phyloP scores from a whole-genome alignment of 352 stramenopile genomes.

The Phytophthora sp. region DNA sequence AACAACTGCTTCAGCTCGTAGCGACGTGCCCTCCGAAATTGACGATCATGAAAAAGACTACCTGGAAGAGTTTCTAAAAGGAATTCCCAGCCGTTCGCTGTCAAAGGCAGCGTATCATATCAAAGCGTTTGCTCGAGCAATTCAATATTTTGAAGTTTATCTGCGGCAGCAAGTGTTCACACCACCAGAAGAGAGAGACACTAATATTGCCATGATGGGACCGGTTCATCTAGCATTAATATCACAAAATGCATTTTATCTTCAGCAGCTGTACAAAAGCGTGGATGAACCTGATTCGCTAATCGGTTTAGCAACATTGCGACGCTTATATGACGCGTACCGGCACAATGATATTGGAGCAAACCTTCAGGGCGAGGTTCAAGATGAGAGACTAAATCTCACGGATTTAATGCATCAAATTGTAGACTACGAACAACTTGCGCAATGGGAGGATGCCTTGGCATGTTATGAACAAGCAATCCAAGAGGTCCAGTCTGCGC shows the following conservation, averaged over 20 bases:
- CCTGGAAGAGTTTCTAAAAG: conserved; percentile 78
- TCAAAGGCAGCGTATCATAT: conserved; percentile 76
- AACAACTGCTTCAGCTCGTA: conserved; percentile 41
- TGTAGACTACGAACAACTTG: conserved; percentile 71
- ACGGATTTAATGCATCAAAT: conserved; percentile 77
- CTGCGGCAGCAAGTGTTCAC: conserved; percentile 59
- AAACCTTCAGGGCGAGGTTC: conserved; percentile 22
- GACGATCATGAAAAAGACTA: conserved; percentile 83
- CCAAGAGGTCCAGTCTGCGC: conserved; percentile 63
- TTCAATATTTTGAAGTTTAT: conserved; percentile 81
- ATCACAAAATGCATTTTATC: conserved; percentile 68
- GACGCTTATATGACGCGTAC: conserved; percentile 56
- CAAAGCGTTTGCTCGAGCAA: conserved; percentile 69
- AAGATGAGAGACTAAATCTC: conserved; percentile 54
- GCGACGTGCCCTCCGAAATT: conserved; percentile 54
- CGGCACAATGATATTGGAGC: conserved; percentile 33
- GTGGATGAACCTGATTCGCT: conserved; percentile 77
- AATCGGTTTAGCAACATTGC: conserved; percentile 61
- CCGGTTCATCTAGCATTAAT: conserved; percentile 56
- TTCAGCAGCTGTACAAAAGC: conserved; percentile 81
- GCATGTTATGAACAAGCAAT: conserved; percentile 83
- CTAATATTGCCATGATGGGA: conserved; percentile 20
- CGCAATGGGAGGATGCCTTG: conserved; percentile 78
- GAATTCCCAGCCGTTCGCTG: conserved; percentile 67
- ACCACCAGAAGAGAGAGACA: conserved; percentile 20